Conservation (phyloP, 257 asterid species). For the Paraleonurus japonicus region DNA sequence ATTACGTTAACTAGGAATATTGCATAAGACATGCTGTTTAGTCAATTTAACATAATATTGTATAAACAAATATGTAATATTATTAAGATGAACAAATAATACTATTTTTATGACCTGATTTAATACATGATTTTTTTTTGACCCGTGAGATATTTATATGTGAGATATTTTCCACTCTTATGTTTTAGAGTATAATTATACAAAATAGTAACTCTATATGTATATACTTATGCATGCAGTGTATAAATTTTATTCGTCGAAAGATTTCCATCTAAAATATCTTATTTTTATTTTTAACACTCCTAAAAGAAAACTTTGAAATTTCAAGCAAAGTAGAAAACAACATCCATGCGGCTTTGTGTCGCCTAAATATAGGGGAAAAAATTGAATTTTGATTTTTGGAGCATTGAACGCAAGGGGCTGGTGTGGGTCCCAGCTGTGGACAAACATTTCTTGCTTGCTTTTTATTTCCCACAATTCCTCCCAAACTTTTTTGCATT, state of each 20-base stretch:
- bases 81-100: too few relatives aligned
- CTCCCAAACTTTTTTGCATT: conserved; percentile 24
- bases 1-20: too few relatives aligned
- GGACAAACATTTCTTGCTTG: conserved; percentile 44
- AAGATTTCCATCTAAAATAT: conserved; percentile 1
- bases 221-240: not conserved
- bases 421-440: conserved; percentile 36
- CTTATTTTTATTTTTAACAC: too few relatives aligned
- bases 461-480: conserved; percentile 27
- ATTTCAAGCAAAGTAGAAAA: conserved; percentile 18
- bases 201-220: too few relatives aligned
- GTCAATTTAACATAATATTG: too few relatives aligned
- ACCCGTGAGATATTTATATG: too few relatives aligned
- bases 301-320: conserved; percentile 4
- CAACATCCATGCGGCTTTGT: conserved; percentile 16
- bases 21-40: too few relatives aligned
- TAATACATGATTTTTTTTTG: too few relatives aligned
- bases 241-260: not conserved
- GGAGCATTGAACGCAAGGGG: conserved; percentile 29
- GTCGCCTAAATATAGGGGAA: conserved; percentile 15
- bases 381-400: conserved; percentile 4
- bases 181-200: too few relatives aligned
- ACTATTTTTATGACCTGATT: too few relatives aligned
- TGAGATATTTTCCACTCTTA: too few relatives aligned
- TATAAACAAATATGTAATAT: too few relatives aligned